These are phyloP conservation scores for Sclerotinia minor DNA, from an alignment of 2,329 filamentous ascomycete genomes.

Conservation along the genomic window DNA sequence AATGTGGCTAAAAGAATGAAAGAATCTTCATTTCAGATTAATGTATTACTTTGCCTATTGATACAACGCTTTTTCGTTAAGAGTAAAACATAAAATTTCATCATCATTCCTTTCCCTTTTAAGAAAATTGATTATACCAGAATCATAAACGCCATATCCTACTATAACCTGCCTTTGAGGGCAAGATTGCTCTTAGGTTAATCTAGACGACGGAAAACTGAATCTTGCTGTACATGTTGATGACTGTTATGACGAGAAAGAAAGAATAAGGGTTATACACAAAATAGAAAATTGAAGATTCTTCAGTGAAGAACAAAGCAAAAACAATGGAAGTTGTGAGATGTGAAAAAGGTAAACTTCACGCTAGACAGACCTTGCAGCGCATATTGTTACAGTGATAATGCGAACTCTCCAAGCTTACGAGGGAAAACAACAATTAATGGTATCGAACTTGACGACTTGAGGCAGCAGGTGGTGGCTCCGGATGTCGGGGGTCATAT, in stretches of 20 bases:
- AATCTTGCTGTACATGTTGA: slow-evolving; percentile 7
- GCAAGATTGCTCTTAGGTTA: background rate
- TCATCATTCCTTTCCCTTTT: background rate
- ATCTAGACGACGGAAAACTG: background rate
- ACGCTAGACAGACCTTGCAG: slow-evolving; percentile 17
- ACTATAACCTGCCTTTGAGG: slow-evolving; percentile 17
- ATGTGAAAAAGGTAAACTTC: slow-evolving; percentile 11
- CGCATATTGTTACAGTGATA: slow-evolving; percentile 9
- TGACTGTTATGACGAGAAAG: slow-evolving; percentile 4
- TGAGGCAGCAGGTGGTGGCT: slow-evolving; percentile 34
- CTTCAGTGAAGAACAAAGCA: slow-evolving; percentile 14
- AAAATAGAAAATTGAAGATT: background rate
- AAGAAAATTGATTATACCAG: background rate
- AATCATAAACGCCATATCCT: slow-evolving; percentile 6
- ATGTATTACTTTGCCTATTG: slow-evolving; percentile 9
- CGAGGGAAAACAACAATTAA: slow-evolving; percentile 21
- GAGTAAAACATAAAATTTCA: background rate
- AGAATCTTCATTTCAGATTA: background rate
- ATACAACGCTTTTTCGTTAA: slow-evolving; percentile 14
- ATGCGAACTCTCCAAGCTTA: background rate
- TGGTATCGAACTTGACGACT: slow-evolving; percentile 37
- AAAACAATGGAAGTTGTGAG: background rate
- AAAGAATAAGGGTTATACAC: slow-evolving; percentile 1
- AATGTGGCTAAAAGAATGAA: background rate
- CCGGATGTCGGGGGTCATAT: slow-evolving; percentile 49